phyloP scores from a whole-genome alignment of 148 eudicot species.

The Fallopia convolvulus region DNA sequence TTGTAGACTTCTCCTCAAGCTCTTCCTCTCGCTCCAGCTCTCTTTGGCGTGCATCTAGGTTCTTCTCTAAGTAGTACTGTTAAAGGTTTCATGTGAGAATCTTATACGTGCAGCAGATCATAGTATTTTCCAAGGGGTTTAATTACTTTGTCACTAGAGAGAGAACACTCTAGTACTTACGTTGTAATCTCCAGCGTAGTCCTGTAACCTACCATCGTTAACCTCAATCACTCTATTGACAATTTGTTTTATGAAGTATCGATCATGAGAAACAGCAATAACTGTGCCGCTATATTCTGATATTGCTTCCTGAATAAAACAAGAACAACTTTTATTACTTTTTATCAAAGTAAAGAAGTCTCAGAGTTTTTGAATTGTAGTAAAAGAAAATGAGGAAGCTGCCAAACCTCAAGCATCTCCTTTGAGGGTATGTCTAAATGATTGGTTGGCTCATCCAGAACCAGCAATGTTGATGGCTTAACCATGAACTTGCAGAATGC shows the following conservation, averaged over 20 bases:
- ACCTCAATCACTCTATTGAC: slow-evolving; percentile 96
- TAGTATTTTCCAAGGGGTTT: not conserved
- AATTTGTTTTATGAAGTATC: slow-evolving; percentile 86
- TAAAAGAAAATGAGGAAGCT: not conserved
- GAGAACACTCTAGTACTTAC: slow-evolving; percentile 36
- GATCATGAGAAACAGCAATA: slow-evolving; percentile 90
- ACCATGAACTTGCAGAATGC: slow-evolving; percentile 99
- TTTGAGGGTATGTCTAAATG: slow-evolving; percentile 96
- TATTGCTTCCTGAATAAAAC: slow-evolving; percentile 63
- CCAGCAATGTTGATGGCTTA: slow-evolving; percentile 80
- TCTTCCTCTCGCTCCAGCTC: slow-evolving; percentile 84
- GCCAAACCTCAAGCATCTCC: slow-evolving; percentile 96
- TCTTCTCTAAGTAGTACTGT: slow-evolving; percentile 96
- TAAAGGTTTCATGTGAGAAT: not conserved
- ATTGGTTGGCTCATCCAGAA: slow-evolving; percentile 94
- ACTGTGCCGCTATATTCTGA: slow-evolving; percentile 84
- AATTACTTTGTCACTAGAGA: not conserved
- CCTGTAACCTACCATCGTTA: slow-evolving; percentile 63
- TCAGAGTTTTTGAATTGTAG: not conserved
- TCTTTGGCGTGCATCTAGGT: slow-evolving; percentile 74
- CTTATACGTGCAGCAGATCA: not conserved
- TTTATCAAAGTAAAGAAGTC: not conserved
- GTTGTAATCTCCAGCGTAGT: slow-evolving; percentile 83
- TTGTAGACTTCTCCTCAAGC: slow-evolving; percentile 76
- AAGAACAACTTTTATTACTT: not conserved